Evolutionary conservation across 139 green algal genomes (phyloP).

Genomic region (Closterium sp.): DNA sequence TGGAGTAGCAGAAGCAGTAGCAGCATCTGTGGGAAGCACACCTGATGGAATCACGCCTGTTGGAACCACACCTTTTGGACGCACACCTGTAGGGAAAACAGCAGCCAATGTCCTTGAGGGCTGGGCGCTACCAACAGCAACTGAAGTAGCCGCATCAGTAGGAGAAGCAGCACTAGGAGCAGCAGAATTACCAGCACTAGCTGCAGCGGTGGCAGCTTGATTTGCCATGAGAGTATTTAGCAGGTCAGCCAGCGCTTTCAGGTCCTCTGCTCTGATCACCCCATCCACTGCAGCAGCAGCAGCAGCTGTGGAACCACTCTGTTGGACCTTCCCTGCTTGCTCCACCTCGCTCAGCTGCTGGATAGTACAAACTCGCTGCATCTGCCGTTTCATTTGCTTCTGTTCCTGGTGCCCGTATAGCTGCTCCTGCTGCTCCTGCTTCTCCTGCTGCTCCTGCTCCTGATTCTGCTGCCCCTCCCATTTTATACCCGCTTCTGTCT

Average conservation of each 20-base stretch:
- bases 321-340: background rate
- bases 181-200: background rate
- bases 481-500: background rate
- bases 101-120: background rate
- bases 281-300: background rate
- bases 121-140: background rate
- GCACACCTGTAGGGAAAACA: background rate
- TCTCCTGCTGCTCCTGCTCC: background rate
- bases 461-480: background rate
- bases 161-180: background rate
- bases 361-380: background rate
- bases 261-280: background rate
- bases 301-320: background rate
- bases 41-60: too few species aligned
- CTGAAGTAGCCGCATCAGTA: background rate
- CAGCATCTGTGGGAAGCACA: background rate
- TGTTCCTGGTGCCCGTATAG: background rate
- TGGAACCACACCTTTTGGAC: too few species aligned
- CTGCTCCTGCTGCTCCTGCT: background rate
- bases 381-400: background rate
- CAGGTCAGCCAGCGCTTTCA: background rate
- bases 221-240: background rate
- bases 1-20: background rate
- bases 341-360: background rate
- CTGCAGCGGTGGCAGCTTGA: background rate